These are phyloP conservation scores for Colletotrichum chlorophyti DNA, from an alignment of 2,329 filamentous ascomycete species.

Conservation along the genomic window DNA sequence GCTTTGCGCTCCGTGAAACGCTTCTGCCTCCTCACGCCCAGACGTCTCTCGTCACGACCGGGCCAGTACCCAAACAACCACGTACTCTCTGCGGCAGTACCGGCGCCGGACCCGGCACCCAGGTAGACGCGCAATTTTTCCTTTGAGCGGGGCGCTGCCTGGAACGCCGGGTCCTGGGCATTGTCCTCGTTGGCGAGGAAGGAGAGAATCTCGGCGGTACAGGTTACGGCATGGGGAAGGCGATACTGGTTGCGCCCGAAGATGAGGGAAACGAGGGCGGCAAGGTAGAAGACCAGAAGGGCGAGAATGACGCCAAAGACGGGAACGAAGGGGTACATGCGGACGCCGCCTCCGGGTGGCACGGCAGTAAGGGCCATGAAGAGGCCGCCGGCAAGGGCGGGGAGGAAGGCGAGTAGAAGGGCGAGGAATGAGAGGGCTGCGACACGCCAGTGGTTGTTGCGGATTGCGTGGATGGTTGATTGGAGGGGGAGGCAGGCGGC, in stretches of 20 bases:
- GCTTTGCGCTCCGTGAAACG: conserved; percentile 48
- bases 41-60: conserved; percentile 36
- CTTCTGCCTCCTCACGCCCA: conserved; percentile 46
- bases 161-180: conserved; percentile 75
- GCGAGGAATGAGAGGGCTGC: conserved; percentile 67
- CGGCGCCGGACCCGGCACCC: conserved; percentile 59
- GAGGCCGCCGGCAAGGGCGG: conserved; percentile 71
- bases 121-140: conserved; percentile 64
- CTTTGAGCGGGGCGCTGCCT: conserved; percentile 68
- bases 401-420: conserved; percentile 66
- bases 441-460: conserved; percentile 70
- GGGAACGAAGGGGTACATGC: conserved; percentile 76
- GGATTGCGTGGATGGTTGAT: conserved; percentile 61
- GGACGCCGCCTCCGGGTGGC: conserved; percentile 53
- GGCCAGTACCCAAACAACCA: conserved; percentile 57
- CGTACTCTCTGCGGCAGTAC: conserved; percentile 53
- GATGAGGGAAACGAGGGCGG: conserved; percentile 67
- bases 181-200: conserved; percentile 79
- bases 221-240: conserved; percentile 76
- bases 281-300: conserved; percentile 73
- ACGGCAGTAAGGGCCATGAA: conserved; percentile 73
- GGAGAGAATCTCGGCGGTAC: conserved; percentile 77
- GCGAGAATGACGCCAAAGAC: conserved; percentile 77
- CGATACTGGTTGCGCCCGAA: conserved; percentile 66
- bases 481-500: conserved; percentile 69